Conservation (phyloP, 768 basidiomycete species). For the Mycena rebaudengoi region DNA sequence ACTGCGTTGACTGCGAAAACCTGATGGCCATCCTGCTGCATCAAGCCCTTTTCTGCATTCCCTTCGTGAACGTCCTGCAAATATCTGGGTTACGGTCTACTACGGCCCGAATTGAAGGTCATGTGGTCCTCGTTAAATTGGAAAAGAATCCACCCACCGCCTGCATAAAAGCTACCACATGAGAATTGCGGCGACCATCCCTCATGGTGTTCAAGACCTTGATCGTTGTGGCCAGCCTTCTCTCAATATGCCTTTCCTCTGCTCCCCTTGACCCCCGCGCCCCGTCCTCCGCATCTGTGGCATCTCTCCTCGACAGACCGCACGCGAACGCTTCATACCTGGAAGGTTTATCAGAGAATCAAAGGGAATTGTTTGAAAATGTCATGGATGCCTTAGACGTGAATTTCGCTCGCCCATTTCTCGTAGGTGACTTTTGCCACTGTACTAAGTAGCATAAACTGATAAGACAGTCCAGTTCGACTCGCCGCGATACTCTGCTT, state of each 20-base stretch:
- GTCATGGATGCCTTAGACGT: conserved; percentile 34
- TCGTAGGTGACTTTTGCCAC: conserved; percentile 24
- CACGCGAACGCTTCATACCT: conserved; percentile 28
- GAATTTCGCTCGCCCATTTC: conserved; percentile 34
- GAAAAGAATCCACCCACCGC: too few species aligned
- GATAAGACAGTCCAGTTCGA: conserved; percentile 28
- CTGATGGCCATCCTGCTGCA: too few species aligned
- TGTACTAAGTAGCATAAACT: not conserved
- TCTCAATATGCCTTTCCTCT: not conserved
- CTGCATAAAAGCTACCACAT: too few species aligned
- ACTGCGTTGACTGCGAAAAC: too few species aligned
- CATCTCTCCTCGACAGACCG: not conserved
- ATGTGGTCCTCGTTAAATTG: too few species aligned
- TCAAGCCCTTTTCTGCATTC: too few species aligned
- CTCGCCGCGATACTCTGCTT: conserved; percentile 40
- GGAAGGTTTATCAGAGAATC: conserved; percentile 28
- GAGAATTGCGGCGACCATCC: too few species aligned
- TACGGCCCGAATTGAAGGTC: too few species aligned
- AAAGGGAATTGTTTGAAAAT: conserved; percentile 34
- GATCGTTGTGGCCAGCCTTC: too few species aligned
- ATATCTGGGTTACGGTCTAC: too few species aligned
- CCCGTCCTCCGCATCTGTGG: not conserved
- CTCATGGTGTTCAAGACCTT: too few species aligned
- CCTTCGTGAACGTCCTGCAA: too few species aligned
- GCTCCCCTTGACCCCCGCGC: not conserved